These are phyloP conservation scores for Leccinum insigne DNA, from an alignment of 1,284 basidiomycete species.

Conservation along the genomic window DNA sequence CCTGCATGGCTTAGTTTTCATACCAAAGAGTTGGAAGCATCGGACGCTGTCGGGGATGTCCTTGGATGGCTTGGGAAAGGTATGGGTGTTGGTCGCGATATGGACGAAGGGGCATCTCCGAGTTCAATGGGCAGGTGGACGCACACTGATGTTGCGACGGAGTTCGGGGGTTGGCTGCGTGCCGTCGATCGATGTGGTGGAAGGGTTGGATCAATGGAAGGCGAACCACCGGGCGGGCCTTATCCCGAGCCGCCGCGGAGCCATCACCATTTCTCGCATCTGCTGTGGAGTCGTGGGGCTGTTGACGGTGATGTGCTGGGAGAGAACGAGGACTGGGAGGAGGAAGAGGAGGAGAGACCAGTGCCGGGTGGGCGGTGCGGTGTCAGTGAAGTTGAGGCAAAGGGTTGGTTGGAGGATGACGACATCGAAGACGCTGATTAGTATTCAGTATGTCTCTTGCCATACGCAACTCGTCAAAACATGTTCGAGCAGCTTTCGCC, in stretches of 20 bases:
- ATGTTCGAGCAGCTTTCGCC: neutral
- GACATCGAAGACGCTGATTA: slow-evolving; percentile 58
- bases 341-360: slow-evolving; percentile 10
- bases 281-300: slow-evolving; percentile 44
- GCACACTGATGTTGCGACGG: slow-evolving; percentile 50
- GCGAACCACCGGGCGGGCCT: neutral
- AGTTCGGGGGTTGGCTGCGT: slow-evolving; percentile 61
- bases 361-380: slow-evolving; percentile 22
- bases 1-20: slow-evolving; percentile 70
- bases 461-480: slow-evolving; percentile 4
- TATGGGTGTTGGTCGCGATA: slow-evolving; percentile 11
- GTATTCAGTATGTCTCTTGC: slow-evolving; percentile 6
- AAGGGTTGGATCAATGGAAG: slow-evolving; percentile 26
- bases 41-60: slow-evolving; percentile 56
- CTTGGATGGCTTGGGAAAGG: slow-evolving; percentile 51
- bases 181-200: slow-evolving; percentile 30
- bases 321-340: slow-evolving; percentile 7
- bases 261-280: slow-evolving; percentile 55
- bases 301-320: slow-evolving; percentile 30
- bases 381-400: slow-evolving; percentile 7
- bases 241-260: slow-evolving; percentile 37
- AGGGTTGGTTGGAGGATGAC: slow-evolving; percentile 67
- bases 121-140: slow-evolving; percentile 50
- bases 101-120: slow-evolving; percentile 27
- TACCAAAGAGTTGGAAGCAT: slow-evolving; percentile 53